A percentile compares a stretch with the other conserved stretches of the same genome.
phyloP scores from a whole-genome alignment of 2,329 filamentous ascomycete species.

The Hypomyces perniciosus region DNA sequence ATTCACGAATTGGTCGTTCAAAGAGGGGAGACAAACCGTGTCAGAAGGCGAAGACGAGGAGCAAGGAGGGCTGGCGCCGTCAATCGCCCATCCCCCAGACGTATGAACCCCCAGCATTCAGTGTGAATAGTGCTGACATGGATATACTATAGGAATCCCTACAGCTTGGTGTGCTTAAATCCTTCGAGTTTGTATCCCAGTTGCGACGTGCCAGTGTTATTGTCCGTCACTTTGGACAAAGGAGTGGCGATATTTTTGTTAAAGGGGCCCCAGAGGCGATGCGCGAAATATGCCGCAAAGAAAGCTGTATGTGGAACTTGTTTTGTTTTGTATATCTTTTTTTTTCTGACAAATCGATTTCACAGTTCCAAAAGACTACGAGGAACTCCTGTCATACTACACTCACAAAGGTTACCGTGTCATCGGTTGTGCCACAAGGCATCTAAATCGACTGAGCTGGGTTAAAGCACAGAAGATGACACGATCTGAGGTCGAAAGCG shows the following conservation, averaged over 20 bases:
- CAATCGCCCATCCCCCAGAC: conserved; percentile 75
- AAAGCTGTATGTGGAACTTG: conserved; percentile 57
- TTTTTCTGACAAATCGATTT: not conserved
- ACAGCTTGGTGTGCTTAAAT: conserved; percentile 84
- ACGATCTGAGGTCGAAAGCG: conserved; percentile 74
- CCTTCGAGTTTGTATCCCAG: conserved; percentile 93
- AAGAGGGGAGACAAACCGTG: conserved; percentile 71
- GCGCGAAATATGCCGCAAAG: conserved; percentile 80
- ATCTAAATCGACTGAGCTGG: conserved; percentile 84
- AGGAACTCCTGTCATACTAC: conserved; percentile 82
- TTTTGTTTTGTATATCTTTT: not conserved
- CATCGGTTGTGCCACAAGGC: conserved; percentile 88
- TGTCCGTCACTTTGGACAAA: conserved; percentile 79
- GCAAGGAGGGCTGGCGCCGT: conserved; percentile 71
- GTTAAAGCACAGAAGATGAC: conserved; percentile 93
- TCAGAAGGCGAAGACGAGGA: conserved; percentile 66
- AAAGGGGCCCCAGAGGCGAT: conserved; percentile 97
- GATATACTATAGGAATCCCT: conserved; percentile 43
- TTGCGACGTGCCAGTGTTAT: conserved; percentile 88
- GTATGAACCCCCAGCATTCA: conserved; percentile 25
- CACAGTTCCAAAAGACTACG: conserved; percentile 75
- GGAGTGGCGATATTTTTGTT: conserved; percentile 81
- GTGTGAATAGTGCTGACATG: conserved; percentile 13
- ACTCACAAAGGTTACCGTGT: conserved; percentile 95
- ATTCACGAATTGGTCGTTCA: conserved; percentile 87